These are phyloP conservation scores for Thraustochytrium striatum DNA, from an alignment of 352 stramenopile genomes.

Conservation along the genomic window DNA sequence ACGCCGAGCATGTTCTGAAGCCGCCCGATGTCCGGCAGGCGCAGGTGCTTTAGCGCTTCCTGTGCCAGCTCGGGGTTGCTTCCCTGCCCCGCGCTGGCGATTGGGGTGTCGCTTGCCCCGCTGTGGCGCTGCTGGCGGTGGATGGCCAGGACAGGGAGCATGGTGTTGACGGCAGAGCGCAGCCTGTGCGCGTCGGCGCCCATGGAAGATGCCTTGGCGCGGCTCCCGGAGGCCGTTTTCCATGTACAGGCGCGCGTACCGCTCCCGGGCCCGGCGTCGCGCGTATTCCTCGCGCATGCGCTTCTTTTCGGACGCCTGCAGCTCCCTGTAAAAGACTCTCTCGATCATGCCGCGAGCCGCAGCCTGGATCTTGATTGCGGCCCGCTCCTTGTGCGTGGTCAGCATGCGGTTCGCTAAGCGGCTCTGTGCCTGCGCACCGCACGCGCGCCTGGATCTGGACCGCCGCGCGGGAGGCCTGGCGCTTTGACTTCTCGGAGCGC, in stretches of 20 bases:
- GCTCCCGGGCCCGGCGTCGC: background rate
- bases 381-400: constrained; percentile 10
- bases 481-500: too few species aligned
- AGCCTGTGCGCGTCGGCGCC: background rate
- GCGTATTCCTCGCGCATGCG: background rate
- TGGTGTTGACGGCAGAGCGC: background rate
- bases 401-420: background rate
- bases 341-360: background rate
- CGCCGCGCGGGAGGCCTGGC: background rate
- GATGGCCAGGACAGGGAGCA: background rate
- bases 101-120: background rate
- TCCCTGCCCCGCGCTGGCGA: background rate
- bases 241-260: constrained; percentile 15
- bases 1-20: too few species aligned
- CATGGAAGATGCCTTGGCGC: background rate
- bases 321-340: background rate
- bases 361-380: constrained; percentile 17
- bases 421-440: background rate
- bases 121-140: background rate
- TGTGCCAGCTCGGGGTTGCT: background rate
- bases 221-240: background rate
- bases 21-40: too few species aligned
- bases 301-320: constrained; percentile 14
- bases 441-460: background rate
- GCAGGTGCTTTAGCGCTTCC: background rate